Percentiles rank a stretch among this genome's conserved stretches.
Conservation (phyloP, 495 filamentous ascomycete genomes). For the Aspergillus bertholletiae region DNA sequence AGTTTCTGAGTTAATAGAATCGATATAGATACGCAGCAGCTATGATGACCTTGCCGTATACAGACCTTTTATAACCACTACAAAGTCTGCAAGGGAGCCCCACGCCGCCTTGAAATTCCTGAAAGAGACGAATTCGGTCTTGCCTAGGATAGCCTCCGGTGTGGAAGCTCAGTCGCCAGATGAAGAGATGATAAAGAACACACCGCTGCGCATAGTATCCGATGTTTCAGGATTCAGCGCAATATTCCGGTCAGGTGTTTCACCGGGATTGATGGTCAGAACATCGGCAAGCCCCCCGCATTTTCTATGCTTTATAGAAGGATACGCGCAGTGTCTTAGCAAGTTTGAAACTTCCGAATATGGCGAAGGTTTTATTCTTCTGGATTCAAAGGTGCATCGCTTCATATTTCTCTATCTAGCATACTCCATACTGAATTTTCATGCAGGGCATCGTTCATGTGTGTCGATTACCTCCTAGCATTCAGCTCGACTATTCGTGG, state of each 20-base stretch:
- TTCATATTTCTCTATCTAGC: neutral
- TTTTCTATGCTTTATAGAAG: constrained; percentile 65
- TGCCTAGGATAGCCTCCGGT: constrained; percentile 46
- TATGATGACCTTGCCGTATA: constrained; percentile 86
- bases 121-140: constrained; percentile 66
- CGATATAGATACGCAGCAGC: constrained; percentile 63
- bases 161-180: constrained; percentile 30
- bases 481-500: constrained; percentile 69
- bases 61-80: constrained; percentile 59
- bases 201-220: constrained; percentile 56
- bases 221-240: constrained; percentile 73
- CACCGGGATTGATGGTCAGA: constrained; percentile 75
- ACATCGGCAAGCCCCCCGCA: constrained; percentile 70
- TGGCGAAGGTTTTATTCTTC: constrained; percentile 75
- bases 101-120: constrained; percentile 60
- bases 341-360: constrained; percentile 67
- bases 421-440: constrained; percentile 11
- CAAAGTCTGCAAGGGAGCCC: constrained; percentile 22
- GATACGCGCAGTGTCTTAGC: constrained; percentile 61
- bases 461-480: constrained; percentile 60
- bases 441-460: constrained; percentile 60
- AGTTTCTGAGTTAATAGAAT: constrained; percentile 7
- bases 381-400: constrained; percentile 54
- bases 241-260: constrained; percentile 75
- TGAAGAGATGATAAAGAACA: constrained; percentile 36